Base-by-base conservation (phyloP, 331 rosid species). In the Quercus lobata region DNA sequence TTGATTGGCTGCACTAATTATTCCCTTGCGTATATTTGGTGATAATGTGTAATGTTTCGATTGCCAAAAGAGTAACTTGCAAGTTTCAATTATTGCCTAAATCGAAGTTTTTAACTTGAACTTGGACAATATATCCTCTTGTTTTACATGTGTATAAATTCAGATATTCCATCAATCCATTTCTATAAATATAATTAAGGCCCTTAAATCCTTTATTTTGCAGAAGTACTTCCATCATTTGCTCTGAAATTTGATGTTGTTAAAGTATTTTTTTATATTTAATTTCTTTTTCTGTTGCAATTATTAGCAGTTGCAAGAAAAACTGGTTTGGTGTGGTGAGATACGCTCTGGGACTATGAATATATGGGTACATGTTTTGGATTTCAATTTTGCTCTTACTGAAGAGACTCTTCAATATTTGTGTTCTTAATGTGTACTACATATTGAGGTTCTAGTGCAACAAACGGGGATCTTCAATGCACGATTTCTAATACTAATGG, bases 301-400 rank as follows among this genome's bases (percentile, higher is more conserved):
- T 84, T 91, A 84, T 58, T 95, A 79, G 99, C 98, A 60, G 93
- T 95, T 56, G 97, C 97, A 22, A 91, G 99, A 78, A 95, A 84
- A 86, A 86, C 83, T 85, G 97, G 94, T 9, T 71, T 55, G 85
- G 30, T 2, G 30, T 55, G 85, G 30, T 27, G 30, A 83, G 90
- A 83, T 73, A 12, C 25, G 71, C 54, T 53, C 17, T 55, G 1
- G 12, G 77, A 56, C 76, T 76, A 53, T 80, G 77, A 71, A 30
- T 53, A 52, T 62, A 15, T 79, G 8, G 17, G 9, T 57, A 61
- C 79, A 37, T 69, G 41, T 63, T 34, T 58, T 62, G 69, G 35
- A 72, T 76, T 88, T 72, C 32, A 25, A 18, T 82, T 22, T 66
- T 60, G 66, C 34, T 66, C 16, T 74, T 6, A 37, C 16, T 77